These are phyloP conservation scores for Rhodofomes roseus DNA, from an alignment of 1,284 basidiomycete species.

Conservation along the genomic window DNA sequence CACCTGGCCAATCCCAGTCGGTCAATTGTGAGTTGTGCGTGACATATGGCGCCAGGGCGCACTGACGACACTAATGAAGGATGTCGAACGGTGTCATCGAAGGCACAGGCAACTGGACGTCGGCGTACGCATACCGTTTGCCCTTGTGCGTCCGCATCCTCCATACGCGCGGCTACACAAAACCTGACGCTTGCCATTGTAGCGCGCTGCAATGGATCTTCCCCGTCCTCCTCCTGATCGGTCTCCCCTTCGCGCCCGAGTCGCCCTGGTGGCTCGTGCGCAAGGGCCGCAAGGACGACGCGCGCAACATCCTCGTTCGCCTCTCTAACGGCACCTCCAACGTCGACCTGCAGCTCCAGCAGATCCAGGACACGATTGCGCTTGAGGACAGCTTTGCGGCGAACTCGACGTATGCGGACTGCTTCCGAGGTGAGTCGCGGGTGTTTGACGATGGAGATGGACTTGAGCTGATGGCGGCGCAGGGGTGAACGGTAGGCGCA, in stretches of 20 bases:
- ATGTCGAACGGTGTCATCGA: conserved; percentile 12
- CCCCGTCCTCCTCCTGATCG: conserved; percentile 8
- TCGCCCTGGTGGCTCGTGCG: conserved; percentile 12
- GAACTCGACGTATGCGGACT: conserved; percentile 9
- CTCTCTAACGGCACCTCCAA: conserved; percentile 3
- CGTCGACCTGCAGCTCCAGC: conserved; percentile 8
- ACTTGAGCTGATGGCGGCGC: not conserved
- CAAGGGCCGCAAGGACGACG: conserved; percentile 8
- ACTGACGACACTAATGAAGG: not conserved
- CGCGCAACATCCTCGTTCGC: conserved; percentile 5
- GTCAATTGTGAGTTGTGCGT: conserved; percentile 4
- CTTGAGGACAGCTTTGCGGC: conserved; percentile 9
- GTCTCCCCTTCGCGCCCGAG: conserved; percentile 11
- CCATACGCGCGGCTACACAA: too few relatives aligned
- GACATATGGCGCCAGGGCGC: too few relatives aligned
- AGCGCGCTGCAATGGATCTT: conserved; percentile 11
- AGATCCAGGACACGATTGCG: conserved; percentile 9
- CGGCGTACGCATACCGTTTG: conserved; percentile 8
- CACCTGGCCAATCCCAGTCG: not conserved
- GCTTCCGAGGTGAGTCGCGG: conserved; percentile 7
- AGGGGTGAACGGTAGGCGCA: conserved; percentile 8
- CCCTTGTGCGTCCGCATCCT: conserved; percentile 5
- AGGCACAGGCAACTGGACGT: conserved; percentile 6
- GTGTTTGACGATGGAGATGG: not conserved
- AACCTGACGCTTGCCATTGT: not conserved